phyloP scores from a whole-genome alignment of 441 rosid genomes.

The Pelargonium fulgidum region DNA sequence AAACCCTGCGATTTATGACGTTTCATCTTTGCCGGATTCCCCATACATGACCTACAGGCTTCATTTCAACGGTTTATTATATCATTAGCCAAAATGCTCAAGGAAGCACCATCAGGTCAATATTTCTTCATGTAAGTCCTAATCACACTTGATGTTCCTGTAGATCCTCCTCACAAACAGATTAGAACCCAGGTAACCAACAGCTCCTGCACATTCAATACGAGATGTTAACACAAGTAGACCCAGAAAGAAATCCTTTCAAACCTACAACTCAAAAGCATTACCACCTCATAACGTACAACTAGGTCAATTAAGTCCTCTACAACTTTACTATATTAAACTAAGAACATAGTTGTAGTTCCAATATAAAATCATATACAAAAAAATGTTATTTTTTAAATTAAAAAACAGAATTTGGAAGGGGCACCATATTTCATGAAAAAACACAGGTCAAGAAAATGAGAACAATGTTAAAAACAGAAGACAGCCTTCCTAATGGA shows the following conservation, averaged over 20 bases:
- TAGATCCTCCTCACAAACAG: slow-evolving; percentile 89
- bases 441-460: too few species aligned
- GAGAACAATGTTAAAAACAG: too few species aligned
- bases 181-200: slow-evolving; percentile 82
- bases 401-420: too few species aligned
- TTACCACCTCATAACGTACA: too few species aligned
- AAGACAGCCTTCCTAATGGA: too few species aligned
- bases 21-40: slow-evolving; percentile 6
- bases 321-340: too few species aligned
- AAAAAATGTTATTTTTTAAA: too few species aligned
- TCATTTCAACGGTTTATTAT: slow-evolving; percentile 24
- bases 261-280: neutral
- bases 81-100: slow-evolving; percentile 20
- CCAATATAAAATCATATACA: too few species aligned
- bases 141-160: slow-evolving; percentile 93
- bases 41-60: slow-evolving; percentile 23
- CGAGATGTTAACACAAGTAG: neutral
- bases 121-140: slow-evolving; percentile 17
- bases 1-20: slow-evolving; percentile 19
- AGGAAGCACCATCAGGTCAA: slow-evolving; percentile 28
- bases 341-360: too few species aligned
- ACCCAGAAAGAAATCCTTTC: neutral
- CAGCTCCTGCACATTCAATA: slow-evolving; percentile 59
- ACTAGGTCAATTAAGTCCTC: too few species aligned
- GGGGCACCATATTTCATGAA: too few species aligned